Base-by-base conservation (phyloP, 2,329 filamentous ascomycete species). In the Epichloe sp. region DNA sequence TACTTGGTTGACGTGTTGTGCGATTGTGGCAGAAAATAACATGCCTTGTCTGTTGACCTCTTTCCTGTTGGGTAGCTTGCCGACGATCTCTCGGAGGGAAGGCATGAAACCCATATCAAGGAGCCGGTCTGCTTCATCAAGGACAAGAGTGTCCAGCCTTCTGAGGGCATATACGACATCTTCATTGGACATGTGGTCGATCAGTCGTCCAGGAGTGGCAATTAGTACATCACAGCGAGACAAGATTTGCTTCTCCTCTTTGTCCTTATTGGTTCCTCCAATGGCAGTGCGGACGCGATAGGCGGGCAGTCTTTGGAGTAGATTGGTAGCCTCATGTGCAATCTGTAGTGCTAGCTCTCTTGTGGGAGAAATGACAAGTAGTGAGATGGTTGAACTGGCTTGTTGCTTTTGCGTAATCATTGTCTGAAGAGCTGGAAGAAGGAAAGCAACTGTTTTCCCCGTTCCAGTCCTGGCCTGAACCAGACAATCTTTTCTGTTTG, bases 391-490 rank as follows among this genome's bases (percentile, higher is more conserved):
- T 55, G 60, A 63, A 34, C 55, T 65, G 10, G 56, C 52, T 14
- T 59, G 57, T 23, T 58, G 54, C 50, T 65, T 65, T 52, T 64
- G 65, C 47, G 67, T 68, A 58, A 91, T 72, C 60, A 93, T 83
- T 53, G 79, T 85, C 64, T 93, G 85, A 37, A 94, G 70, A n/a
- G 86, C 77, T n/a, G 88, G 88, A 3, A 93, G 71, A 37, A 94
- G 74, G 69, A 94, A 94, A 46, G 85, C 88, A 51, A 93, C 68
- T 0, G 88, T 94, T 70, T 94, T 94, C 59, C 88, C 88, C 0
- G 88, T 94, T 57, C 88, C 88, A 1, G 88, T 94, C 71, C 86
- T 90, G 48, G 88, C 88, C 66, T 93, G 88, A 6, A 87, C 88
- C 53, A 94, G 71, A 53, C 80, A 71, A 60, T 78, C 76, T 48